These are phyloP conservation scores for Eucalyptus tenuipes DNA, from an alignment of 345 rosid species.

Conservation along the genomic window DNA sequence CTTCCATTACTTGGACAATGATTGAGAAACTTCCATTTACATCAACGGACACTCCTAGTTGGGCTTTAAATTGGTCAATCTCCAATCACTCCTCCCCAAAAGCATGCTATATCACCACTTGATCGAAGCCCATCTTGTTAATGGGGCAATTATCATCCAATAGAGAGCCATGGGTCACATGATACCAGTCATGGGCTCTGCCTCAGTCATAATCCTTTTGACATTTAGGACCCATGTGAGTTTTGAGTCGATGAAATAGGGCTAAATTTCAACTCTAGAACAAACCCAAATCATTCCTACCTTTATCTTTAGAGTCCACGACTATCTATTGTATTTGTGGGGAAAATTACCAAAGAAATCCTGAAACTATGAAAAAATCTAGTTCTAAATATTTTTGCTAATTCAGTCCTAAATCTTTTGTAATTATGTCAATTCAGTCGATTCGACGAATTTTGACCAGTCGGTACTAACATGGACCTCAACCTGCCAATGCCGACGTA, in stretches of 20 bases:
- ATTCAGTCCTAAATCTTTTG: accelerated
- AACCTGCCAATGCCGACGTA: accelerated
- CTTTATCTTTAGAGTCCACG: neutral
- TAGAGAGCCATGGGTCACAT: neutral
- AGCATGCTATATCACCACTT: neutral
- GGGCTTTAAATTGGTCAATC: neutral
- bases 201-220: neutral
- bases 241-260: neutral
- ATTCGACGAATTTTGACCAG: accelerated
- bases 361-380: too few species aligned
- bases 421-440: accelerated
- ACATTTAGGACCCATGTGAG: neutral
- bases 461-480: accelerated
- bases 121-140: neutral
- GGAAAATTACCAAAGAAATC: too few species aligned
- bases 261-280: neutral
- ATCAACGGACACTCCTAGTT: neutral
- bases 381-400: accelerated
- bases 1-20: neutral
- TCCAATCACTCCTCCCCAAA: neutral
- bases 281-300: neutral
- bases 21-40: neutral
- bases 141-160: neutral
- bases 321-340: neutral
- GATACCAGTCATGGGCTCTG: neutral